Percentiles rank a stretch among this genome's conserved stretches.
Conservation (phyloP, 371 early-diverging fungal species). For the Globomyces sp. region DNA sequence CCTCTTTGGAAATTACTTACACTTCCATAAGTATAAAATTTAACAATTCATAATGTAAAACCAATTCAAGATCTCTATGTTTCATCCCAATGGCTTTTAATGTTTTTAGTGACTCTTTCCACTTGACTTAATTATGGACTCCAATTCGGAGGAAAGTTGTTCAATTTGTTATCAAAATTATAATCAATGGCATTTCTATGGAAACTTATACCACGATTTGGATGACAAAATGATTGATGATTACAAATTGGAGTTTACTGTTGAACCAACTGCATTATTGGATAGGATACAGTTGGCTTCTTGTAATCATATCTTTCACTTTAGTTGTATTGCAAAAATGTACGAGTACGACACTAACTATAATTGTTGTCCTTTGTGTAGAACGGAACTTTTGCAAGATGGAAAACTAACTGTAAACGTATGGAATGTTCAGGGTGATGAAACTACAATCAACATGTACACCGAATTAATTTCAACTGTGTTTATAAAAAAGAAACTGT, state of each 20-base stretch:
- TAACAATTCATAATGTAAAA: too few species aligned
- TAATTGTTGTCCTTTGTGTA: conserved; percentile 10
- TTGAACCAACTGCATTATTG: background rate
- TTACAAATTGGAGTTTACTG: background rate
- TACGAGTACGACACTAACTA: background rate
- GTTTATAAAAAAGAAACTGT: background rate
- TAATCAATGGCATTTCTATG: conserved; percentile 7
- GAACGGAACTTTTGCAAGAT: background rate
- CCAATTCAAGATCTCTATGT: too few species aligned
- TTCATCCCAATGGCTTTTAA: too few species aligned
- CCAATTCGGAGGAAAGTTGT: background rate
- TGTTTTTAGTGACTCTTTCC: too few species aligned
- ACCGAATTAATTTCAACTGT: background rate
- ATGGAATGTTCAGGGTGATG: background rate
- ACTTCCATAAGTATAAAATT: too few species aligned
- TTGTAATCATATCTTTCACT: conserved; percentile 9
- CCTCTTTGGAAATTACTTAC: too few species aligned
- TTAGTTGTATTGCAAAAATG: background rate
- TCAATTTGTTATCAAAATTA: conserved; percentile 1
- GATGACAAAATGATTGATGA: background rate
- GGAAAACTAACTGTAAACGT: background rate
- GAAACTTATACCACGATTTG: background rate
- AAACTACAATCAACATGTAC: background rate
- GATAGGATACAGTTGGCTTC: background rate
- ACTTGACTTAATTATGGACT: too few species aligned